Base-by-base conservation (phyloP, 768 basidiomycete genomes). In the Mycena amicta region DNA sequence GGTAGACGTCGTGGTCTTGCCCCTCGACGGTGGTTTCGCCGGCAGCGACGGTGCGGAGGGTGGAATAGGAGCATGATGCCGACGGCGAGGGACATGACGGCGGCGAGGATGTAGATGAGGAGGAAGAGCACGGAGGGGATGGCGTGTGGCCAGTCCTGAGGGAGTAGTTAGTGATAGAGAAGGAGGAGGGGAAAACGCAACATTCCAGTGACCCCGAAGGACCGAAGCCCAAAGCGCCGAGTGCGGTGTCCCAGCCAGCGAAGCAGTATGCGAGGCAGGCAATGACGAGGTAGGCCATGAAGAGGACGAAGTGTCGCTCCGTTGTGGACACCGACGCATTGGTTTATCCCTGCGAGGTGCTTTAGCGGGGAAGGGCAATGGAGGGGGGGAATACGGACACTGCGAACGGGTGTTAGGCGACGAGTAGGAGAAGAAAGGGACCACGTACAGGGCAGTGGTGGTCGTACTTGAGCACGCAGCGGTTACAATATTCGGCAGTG, bases 291-390 rank as follows among this genome's bases (percentile, higher is more conserved):
- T 96, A 97, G 27, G 80, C 78, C 93, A 98, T 89, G 81, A 98
- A 99, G 47, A 98, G 76, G 37, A 96, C 82, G 66, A 99, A 99
- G 74, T 98, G 94, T 0, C 96, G 87, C 69, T 98, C n/a, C 95
- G 66, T 98, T 99, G 70, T 96, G 81, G 5, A 98, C 72, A 12
- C 96, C 96, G 43, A 99, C 96, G 69, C 96, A 98, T 83, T 94
- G 93, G 72, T 98, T 98, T 50, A 98, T 86, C 95, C 95, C 93
- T 95, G 68, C 5, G 33, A 20, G 30, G 15, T 31, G 18, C 20
- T 11, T n/a, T 46, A 39, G 57, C 58, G n/a, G 55, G 47, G 13
- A 57, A 47, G 52, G n/a, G 13, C 3, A 57, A 59, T 11, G 8
- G 11, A 27, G n/a, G 41, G 20, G 18, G 33, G 20, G 22, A 50